Evolutionary conservation across 1,284 basidiomycete species (phyloP), one percentile per base, ranked within the genome.

Genomic region (Papiliotrema laurentii): DNA sequence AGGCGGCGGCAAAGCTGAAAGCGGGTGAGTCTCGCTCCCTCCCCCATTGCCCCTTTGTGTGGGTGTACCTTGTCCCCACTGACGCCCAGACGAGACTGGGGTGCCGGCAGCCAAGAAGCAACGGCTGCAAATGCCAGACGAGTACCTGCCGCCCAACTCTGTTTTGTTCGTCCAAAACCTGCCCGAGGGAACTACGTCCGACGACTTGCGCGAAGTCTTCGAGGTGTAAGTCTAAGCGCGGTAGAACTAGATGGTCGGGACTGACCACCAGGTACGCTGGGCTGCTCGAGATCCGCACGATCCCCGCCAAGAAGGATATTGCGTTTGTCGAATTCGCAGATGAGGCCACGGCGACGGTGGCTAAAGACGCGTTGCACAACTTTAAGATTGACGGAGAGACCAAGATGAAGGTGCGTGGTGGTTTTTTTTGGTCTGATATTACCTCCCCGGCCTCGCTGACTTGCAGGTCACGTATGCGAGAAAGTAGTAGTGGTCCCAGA

Each of bases 121-220:
- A 28, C 82, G 84, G 58, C 85, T 97, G 56, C 88, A 91, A 69
- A 93, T 96, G 88, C 93, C 96, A 27, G 94, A 99, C 85, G 94
- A 98, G 74, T 98, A 98, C 75, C 81, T 98, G 7, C 96, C 96
- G 4, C 94, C 94, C 27, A 98, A 99, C 86, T 92, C 92, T 73
- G 94, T 97, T 75, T 81, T 99, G 49, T 99, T 99, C 80, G 73
- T 98, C 58, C 94, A 99, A 76, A 96, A 96, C 71, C 78, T 96
- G 26, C 91, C 91, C n/a, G 75, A 76, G 45, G 89, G 91, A 64
- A 86, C 76, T 60, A 89, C 85, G 46, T 90, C 93, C 68, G 90
- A 93, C 47, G 86, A 89, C 63, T 84, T 97, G 58, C 83, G 85
- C 71, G 82, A 83, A 1, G 78, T 96, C 30, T 96, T 96, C 77